Conservation (phyloP, 2,329 filamentous ascomycete genomes). For the Cordyceps fumosorosea region DNA sequence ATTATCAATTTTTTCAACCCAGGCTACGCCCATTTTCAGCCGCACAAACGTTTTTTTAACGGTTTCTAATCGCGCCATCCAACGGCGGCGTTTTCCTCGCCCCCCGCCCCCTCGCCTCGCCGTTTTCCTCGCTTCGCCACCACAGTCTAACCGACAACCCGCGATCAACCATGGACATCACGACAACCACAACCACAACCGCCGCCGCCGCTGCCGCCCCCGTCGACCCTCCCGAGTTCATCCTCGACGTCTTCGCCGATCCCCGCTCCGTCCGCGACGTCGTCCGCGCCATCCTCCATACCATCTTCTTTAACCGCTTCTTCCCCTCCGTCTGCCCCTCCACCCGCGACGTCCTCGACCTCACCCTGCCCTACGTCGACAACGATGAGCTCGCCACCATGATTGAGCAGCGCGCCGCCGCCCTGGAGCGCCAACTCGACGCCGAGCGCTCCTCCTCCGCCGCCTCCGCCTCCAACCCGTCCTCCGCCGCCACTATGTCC, state of each 20-base stretch:
- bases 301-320: conserved; percentile 98
- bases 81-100: not conserved
- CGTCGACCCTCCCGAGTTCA: conserved; percentile 69
- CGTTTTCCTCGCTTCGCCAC: not conserved
- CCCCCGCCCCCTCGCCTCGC: not conserved
- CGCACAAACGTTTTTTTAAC: not conserved
- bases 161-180: not conserved
- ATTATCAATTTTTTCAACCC: not conserved
- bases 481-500: not conserved
- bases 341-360: conserved; percentile 82
- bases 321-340: conserved; percentile 79
- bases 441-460: conserved; percentile 40
- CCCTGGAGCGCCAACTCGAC: conserved; percentile 72
- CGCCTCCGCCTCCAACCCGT: conserved; percentile 19
- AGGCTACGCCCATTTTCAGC: not conserved
- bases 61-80: not conserved
- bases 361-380: conserved; percentile 82
- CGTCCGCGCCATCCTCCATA: conserved; percentile 88
- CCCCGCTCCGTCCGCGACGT: conserved; percentile 85
- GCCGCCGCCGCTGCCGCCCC: conserved; percentile 18
- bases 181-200: not conserved
- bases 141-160: not conserved
- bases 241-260: conserved; percentile 89
- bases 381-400: conserved; percentile 88
- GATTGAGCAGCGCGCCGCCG: conserved; percentile 78